Evolutionary conservation across 441 rosid genomes (phyloP).

Genomic region (Gossypium davidsonii): DNA sequence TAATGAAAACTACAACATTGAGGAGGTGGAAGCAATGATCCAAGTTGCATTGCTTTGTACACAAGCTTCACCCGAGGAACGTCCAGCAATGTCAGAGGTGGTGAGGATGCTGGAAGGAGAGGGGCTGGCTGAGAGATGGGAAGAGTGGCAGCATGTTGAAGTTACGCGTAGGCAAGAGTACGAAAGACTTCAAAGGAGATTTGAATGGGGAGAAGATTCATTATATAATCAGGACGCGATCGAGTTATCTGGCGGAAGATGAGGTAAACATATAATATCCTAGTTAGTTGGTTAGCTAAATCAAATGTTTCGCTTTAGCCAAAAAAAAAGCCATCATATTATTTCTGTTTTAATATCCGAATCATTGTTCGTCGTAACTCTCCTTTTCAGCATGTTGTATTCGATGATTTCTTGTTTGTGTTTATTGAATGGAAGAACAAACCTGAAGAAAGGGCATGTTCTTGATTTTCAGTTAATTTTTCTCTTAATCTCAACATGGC

Average conservation of each 20-base stretch:
- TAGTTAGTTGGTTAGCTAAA: too few relatives aligned
- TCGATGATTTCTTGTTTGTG: not conserved
- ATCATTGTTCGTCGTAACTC: not conserved
- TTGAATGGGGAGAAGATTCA: slow-evolving; percentile 83
- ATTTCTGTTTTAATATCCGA: not conserved
- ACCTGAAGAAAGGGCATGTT: not conserved
- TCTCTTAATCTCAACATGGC: not conserved
- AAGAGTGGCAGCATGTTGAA: slow-evolving; percentile 92
- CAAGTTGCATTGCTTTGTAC: slow-evolving; percentile 86
- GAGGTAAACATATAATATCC: slow-evolving; percentile 12
- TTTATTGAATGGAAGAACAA: not conserved
- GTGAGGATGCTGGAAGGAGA: slow-evolving; percentile 96
- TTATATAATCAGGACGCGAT: slow-evolving; percentile 69
- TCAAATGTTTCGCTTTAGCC: too few relatives aligned
- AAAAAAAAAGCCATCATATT: too few relatives aligned
- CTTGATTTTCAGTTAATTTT: not conserved
- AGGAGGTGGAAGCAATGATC: slow-evolving; percentile 84
- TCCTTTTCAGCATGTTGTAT: not conserved
- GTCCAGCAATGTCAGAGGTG: slow-evolving; percentile 89
- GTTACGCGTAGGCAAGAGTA: slow-evolving; percentile 78
- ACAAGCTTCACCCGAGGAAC: slow-evolving; percentile 74
- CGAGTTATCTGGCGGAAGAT: slow-evolving; percentile 90
- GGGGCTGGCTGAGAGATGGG: slow-evolving; percentile 93
- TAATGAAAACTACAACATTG: slow-evolving; percentile 33
- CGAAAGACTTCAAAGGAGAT: slow-evolving; percentile 71